A percentile compares a stretch with the other conserved stretches of the same genome.
Evolutionary conservation across 495 filamentous ascomycete species (phyloP).

Genomic region (Aspergillus nanangensis): DNA sequence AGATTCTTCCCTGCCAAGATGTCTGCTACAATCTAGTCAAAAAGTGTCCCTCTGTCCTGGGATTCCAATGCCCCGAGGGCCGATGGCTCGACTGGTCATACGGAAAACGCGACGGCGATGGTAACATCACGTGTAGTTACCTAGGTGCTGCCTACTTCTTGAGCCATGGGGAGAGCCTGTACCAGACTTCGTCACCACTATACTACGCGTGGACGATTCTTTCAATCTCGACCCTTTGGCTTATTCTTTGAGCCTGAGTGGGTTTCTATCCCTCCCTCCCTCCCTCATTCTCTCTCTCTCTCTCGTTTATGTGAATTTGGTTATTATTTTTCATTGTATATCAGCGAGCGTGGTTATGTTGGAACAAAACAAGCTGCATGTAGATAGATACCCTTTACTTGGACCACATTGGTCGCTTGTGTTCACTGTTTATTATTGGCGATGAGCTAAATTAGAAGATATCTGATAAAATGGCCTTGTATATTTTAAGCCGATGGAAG

Average conservation of each 20-base stretch:
- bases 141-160: slow-evolving; percentile 51
- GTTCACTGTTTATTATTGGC: too few species aligned
- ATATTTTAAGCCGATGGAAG: too few species aligned
- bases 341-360: too few species aligned
- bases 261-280: too few species aligned
- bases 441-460: too few species aligned
- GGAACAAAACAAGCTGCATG: too few species aligned
- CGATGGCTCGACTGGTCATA: slow-evolving; percentile 63
- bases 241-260: background rate
- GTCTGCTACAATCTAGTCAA: slow-evolving; percentile 79
- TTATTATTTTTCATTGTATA: too few species aligned
- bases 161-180: slow-evolving; percentile 22
- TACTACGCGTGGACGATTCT: background rate
- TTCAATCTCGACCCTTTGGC: background rate
- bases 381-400: too few species aligned
- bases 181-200: background rate
- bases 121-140: slow-evolving; percentile 53
- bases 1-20: slow-evolving; percentile 80
- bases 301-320: too few species aligned
- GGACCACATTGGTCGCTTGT: too few species aligned
- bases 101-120: slow-evolving; percentile 40
- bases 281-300: too few species aligned
- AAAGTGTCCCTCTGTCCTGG: slow-evolving; percentile 75
- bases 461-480: too few species aligned
- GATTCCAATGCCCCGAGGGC: slow-evolving; percentile 70